Conservation (phyloP, 306 rosid species). For the Echinosophora koreensis region DNA sequence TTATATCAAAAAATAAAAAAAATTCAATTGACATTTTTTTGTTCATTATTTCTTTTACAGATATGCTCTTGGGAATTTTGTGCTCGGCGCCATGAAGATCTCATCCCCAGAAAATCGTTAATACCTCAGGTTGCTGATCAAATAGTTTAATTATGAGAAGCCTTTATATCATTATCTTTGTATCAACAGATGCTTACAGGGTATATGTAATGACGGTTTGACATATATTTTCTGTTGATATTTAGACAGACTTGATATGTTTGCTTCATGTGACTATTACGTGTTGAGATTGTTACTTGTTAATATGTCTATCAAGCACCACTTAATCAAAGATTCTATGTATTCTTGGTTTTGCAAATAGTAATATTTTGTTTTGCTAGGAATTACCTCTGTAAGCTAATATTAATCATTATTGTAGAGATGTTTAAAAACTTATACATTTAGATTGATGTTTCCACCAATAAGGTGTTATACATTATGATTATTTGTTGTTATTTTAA, state of each 20-base stretch:
- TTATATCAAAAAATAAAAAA: slow-evolving; percentile 57
- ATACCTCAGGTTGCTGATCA: slow-evolving; percentile 81
- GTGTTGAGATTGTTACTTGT: slow-evolving; percentile 13
- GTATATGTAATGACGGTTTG: slow-evolving; percentile 30
- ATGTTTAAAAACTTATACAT: background rate
- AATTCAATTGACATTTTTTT: slow-evolving; percentile 49
- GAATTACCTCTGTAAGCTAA: slow-evolving; percentile 7
- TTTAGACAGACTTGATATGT: background rate
- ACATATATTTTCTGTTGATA: slow-evolving; percentile 1
- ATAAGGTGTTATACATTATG: slow-evolving; percentile 15
- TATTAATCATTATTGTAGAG: background rate
- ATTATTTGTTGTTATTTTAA: slow-evolving; percentile 19
- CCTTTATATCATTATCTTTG: slow-evolving; percentile 56
- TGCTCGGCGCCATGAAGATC: slow-evolving; percentile 97
- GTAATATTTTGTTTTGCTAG: background rate
- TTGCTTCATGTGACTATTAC: background rate
- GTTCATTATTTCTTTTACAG: slow-evolving; percentile 52
- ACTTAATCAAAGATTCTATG: background rate
- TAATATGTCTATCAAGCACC: slow-evolving; percentile 21
- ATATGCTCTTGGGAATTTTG: slow-evolving; percentile 99
- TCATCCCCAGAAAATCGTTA: slow-evolving; percentile 86
- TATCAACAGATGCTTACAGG: slow-evolving; percentile 48
- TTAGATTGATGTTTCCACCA: slow-evolving; percentile 21
- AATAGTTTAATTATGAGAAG: slow-evolving; percentile 6
- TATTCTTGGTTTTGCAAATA: slow-evolving; percentile 23